Evolutionary conservation across 2,329 filamentous ascomycete species (phyloP), one percentile per base, ranked within the genome.

Genomic region (Ophiosphaerella herpotricha): DNA sequence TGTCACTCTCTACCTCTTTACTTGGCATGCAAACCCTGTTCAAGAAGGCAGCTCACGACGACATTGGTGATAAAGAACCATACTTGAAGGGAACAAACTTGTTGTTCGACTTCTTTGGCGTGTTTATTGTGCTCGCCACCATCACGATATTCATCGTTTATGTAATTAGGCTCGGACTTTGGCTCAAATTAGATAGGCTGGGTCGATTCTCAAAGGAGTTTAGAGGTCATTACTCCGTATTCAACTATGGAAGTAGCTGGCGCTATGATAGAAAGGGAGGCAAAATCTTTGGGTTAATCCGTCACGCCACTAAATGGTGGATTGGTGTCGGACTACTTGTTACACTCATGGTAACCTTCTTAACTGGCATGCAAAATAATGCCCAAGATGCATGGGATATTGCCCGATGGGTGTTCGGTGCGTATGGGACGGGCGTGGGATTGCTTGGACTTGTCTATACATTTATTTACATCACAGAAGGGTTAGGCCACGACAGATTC

Each of bases 21-120:
- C 36, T 46, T 5, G 35, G 43, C 23, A 39, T 46, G 43, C 43
- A 46, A 34, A 14, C 24, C 23, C 43, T 36, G n/a, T 39, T 46
- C 23, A 40, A 39, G 24, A 8, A 14, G n/a, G 26, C 40, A 7
- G 43, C 35, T 5, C 43, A 46, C 36, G 37, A 34, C 24, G 26
- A 33, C 16, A 46, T 31, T 5, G n/a, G 5, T 8, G n/a, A 7
- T 7, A 23, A 46, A 5, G 2, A 39, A 11, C 6, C 12, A 21
- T 14, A 7, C n/a, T 16, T 39, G 35, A 39, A 39, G 3, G 18
- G 18, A 21, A 46, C 36, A 32, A 46, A 46, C 43, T 24, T 46
- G 35, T 24, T 39, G 3, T 46, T 46, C 43, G 43, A 39, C 43
- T 39, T 46, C 35, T 46, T 46, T 34, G 43, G 43, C 7, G 35